These are phyloP conservation scores for Kwoniella botswanensis DNA, from an alignment of 768 basidiomycete species.

Conservation along the genomic window DNA sequence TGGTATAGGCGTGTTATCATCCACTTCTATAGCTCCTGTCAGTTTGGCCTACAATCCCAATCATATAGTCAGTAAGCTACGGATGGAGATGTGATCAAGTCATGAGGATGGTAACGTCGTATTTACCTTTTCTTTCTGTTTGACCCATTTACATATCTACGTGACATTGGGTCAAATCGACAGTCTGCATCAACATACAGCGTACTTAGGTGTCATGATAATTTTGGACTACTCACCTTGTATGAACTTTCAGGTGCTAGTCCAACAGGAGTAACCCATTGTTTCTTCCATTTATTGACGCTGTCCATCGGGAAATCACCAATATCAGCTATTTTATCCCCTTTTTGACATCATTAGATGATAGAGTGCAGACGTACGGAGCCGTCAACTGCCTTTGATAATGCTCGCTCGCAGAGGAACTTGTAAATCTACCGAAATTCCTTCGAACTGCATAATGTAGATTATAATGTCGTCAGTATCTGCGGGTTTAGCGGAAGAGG, in stretches of 20 bases:
- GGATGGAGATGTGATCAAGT: not conserved
- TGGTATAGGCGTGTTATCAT: conserved; percentile 34
- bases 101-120: not conserved
- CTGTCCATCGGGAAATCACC: conserved; percentile 10
- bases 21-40: conserved; percentile 24
- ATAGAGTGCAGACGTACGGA: conserved; percentile 34
- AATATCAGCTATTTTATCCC: not conserved
- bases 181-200: no score
- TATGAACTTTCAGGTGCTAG: conserved; percentile 49
- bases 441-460: conserved; percentile 23
- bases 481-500: not conserved
- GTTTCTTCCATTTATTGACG: conserved; percentile 51
- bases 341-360: not conserved
- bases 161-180: not conserved
- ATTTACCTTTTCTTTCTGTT: conserved; percentile 31
- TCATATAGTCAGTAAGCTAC: not conserved
- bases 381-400: conserved; percentile 47
- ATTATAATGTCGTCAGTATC: not conserved
- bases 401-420: conserved; percentile 37
- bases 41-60: conserved; percentile 13
- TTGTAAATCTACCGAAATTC: conserved; percentile 33
- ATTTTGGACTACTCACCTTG: conserved; percentile 30
- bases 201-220: not conserved
- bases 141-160: conserved; percentile 53
- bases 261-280: conserved; percentile 49